Evolutionary conservation across 2,329 filamentous ascomycete genomes (phyloP), one percentile per base, ranked within the genome.

Genomic region (Fusarium subglutinans): DNA sequence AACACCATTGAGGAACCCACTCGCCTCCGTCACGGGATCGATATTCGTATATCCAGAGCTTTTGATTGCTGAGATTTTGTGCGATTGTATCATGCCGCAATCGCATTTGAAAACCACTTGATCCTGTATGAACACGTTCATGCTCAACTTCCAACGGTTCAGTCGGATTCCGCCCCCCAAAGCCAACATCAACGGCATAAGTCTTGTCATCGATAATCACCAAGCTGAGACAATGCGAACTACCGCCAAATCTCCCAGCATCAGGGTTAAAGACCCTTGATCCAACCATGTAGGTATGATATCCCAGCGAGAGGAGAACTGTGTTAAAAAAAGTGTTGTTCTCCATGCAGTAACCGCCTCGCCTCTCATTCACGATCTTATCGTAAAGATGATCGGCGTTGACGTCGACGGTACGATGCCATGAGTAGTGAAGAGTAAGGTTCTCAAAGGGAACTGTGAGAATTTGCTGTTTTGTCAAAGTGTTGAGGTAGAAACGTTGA

Each of bases 341-440:
- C 18, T 72, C 69, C 68, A 72, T 72, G 3, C 69, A 72, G 17
- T 72, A 72, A 1, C 69, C 69, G n/a, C 69, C 69, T 28, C 69
- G 63, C 37, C 20, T 68, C 43, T 72, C 69, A 7, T 15, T 26
- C 3, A 72, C 69, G 7, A 72, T 68, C 11, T 72, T 72, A 7
- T 45, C 40, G 13, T 59, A 72, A 1, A 72, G 47, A 43, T 72
- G 68, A 13, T 72, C 69, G 1, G 55, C 68, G 8, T 50, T 50
- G 17, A 69, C 56, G 13, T 72, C 56, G 6, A 72, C 33, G 1
- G 41, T 30, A 3, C 54, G 47, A 24, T 72, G 53, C 68, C 68
- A 72, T 33, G 69, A 72, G 47, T 72, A 72, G 28, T 72, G 69
- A 3, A 72, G 47, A 2, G 63, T 72, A n/a, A 72, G 69, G 2